Evolutionary conservation across 2,329 filamentous ascomycete genomes (phyloP), one percentile per base, ranked within the genome.

Genomic region (Phialophora verrucosa): DNA sequence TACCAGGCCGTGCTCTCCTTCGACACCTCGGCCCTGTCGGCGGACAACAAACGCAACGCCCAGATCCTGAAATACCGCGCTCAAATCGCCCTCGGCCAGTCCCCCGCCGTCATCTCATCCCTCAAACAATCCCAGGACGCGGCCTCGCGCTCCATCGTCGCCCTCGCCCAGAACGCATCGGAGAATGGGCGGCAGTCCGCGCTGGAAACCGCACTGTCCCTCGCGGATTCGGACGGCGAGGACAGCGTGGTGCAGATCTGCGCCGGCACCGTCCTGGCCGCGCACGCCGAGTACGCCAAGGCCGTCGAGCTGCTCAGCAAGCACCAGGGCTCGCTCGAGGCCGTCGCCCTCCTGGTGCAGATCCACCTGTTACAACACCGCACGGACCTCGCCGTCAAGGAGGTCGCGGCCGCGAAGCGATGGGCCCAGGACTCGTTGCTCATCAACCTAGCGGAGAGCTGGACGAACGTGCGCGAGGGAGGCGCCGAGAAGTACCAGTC

Each of bases 401-500:
- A 97, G 81, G 93, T 96, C 44, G 83, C 88, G 59, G 88, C 90
- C 42, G 95, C 95, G 42, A 88, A 93, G 77, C 87, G 92, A 79
- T 98, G 94, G 91, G 95, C 94, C 7, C 94, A 99, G 80, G 95
- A 98, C 77, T 96, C 90, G 72, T 82, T 98, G 47, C 83, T 98
- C 58, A 92, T 98, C 71, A 98, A 99, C 79, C 81, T 99, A 71
- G 93, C 93, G 7, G 95, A 99, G 81, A 92, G 92, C 7, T 99
- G 94, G 95, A 91, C 97, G 70, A 93, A 93, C 31, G 80, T 98
- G 78, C 86, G 95, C 78, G 83, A 94, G 79, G 92, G 95, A 85
- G 94, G 94, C 75, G 93, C 93, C 72, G 93, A 97, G 73, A 95
- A 92, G 78, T 98, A 98, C 80, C 95, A 98, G 76, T 91, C 95